phyloP scores from a whole-genome alignment of 75 land plant species.

The Sequoiadendron giganteum region DNA sequence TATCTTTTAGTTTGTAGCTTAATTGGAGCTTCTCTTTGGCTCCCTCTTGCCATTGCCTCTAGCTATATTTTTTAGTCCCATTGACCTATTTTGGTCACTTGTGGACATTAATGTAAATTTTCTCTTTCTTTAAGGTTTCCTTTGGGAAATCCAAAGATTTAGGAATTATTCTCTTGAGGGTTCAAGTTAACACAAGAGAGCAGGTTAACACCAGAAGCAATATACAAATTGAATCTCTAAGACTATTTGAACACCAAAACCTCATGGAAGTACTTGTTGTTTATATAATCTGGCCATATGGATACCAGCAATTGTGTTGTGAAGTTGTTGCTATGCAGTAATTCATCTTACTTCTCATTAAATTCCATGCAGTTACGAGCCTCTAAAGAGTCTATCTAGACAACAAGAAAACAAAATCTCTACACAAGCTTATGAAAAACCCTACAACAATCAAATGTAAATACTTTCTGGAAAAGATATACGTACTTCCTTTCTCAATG shows the following conservation, averaged over 20 bases:
- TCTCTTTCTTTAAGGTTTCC: background rate
- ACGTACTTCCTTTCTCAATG: slow-evolving; percentile 49
- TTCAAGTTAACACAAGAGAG: background rate
- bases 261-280: background rate
- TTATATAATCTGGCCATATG: background rate
- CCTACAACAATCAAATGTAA: background rate
- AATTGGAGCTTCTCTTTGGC: too few species aligned
- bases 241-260: background rate
- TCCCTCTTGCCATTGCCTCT: too few species aligned
- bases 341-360: background rate
- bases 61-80: too few species aligned
- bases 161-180: background rate
- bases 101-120: too few species aligned
- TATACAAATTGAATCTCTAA: background rate
- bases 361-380: background rate
- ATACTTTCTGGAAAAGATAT: background rate
- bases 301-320: background rate
- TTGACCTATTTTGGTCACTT: too few species aligned
- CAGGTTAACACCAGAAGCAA: background rate
- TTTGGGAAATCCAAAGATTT: background rate
- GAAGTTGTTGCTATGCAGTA: background rate
- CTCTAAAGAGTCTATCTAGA: background rate
- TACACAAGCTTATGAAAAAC: background rate
- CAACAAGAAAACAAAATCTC: background rate
- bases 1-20: too few species aligned